These are phyloP conservation scores for Apiotrichum domesticum DNA, from an alignment of 1,284 basidiomycete species.

Conservation along the genomic window DNA sequence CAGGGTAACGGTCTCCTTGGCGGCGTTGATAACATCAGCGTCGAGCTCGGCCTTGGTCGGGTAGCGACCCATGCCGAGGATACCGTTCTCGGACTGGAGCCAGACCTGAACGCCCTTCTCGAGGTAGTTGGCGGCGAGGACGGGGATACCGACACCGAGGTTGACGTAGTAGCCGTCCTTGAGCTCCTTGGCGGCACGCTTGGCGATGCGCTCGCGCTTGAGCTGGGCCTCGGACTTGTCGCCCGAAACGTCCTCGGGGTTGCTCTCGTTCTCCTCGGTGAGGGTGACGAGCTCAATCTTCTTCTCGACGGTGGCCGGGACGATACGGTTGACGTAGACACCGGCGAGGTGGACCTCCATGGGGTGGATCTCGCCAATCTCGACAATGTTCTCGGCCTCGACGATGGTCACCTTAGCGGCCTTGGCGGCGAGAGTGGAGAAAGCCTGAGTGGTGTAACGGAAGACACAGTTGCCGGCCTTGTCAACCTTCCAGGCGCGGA, in stretches of 20 bases:
- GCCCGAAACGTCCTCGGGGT: slow-evolving; percentile 15
- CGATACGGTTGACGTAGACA: slow-evolving; percentile 82
- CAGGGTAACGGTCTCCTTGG: slow-evolving; percentile 89
- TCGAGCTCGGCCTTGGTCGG: slow-evolving; percentile 82
- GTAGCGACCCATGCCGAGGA: slow-evolving; percentile 92
- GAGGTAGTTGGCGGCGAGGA: slow-evolving; percentile 77
- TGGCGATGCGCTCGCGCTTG: slow-evolving; percentile 69
- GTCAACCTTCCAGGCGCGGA: slow-evolving; percentile 93
- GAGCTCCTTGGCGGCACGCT: slow-evolving; percentile 73
- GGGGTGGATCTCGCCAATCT: slow-evolving; percentile 73
- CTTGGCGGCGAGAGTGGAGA: slow-evolving; percentile 77
- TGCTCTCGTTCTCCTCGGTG: slow-evolving; percentile 27
- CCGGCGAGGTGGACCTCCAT: slow-evolving; percentile 75
- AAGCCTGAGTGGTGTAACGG: slow-evolving; percentile 83
- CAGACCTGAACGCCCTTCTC: slow-evolving; percentile 75
- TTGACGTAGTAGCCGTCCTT: slow-evolving; percentile 79
- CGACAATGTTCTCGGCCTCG: slow-evolving; percentile 90
- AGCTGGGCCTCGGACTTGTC: slow-evolving; percentile 21
- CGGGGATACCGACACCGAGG: slow-evolving; percentile 82
- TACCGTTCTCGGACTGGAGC: slow-evolving; percentile 92
- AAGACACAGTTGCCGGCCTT: slow-evolving; percentile 81
- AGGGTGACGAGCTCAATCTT: slow-evolving; percentile 67
- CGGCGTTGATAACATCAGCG: slow-evolving; percentile 90
- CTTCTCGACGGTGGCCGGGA: slow-evolving; percentile 69
- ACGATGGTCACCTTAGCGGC: slow-evolving; percentile 87